phyloP scores from a whole-genome alignment of 495 filamentous ascomycete species.

The Hypoxylon fragiforme region DNA sequence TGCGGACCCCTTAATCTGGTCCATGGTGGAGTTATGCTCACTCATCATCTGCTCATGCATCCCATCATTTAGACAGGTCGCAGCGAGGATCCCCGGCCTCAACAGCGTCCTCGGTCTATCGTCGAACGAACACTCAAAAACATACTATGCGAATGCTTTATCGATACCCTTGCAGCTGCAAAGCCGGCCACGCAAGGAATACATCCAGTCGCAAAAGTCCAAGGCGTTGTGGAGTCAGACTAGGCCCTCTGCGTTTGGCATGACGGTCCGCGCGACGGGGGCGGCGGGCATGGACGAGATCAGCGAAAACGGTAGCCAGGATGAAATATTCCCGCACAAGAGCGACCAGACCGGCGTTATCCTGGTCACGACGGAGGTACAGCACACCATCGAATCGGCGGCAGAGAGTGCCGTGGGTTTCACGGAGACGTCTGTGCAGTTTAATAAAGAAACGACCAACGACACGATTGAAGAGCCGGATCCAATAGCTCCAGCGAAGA shows the following conservation, averaged over 20 bases:
- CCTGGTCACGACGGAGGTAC: conserved; percentile 18
- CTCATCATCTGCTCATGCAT: conserved; percentile 39
- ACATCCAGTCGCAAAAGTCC: conserved; percentile 22
- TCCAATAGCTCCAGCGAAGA: not conserved
- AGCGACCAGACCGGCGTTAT: conserved; percentile 21
- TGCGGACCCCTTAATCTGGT: conserved; percentile 30
- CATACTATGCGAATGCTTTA: not conserved
- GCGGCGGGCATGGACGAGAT: conserved; percentile 9
- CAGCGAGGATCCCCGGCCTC: conserved; percentile 27
- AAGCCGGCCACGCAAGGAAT: conserved; percentile 7
- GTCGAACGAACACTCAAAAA: conserved; percentile 6
- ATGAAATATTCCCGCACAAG: conserved; percentile 43
- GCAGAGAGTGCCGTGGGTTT: not conserved
- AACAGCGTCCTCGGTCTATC: conserved; percentile 27
- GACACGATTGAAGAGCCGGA: not conserved
- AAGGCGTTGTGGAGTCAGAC: conserved; percentile 2
- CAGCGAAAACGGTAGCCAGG: conserved; percentile 26
- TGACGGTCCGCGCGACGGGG: conserved; percentile 21
- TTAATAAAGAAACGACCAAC: conserved; percentile 2
- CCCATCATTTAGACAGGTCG: conserved; percentile 31
- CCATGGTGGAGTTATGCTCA: conserved; percentile 34
- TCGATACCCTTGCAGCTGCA: conserved; percentile 18
- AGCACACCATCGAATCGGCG: conserved; percentile 9
- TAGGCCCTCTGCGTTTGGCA: conserved; percentile 10
- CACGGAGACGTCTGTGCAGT: conserved; percentile 1